Evolutionary conservation across 805 yeast genomes (phyloP), one percentile per base, ranked within the genome.

Genomic region (Lachancea thermotolerans): DNA sequence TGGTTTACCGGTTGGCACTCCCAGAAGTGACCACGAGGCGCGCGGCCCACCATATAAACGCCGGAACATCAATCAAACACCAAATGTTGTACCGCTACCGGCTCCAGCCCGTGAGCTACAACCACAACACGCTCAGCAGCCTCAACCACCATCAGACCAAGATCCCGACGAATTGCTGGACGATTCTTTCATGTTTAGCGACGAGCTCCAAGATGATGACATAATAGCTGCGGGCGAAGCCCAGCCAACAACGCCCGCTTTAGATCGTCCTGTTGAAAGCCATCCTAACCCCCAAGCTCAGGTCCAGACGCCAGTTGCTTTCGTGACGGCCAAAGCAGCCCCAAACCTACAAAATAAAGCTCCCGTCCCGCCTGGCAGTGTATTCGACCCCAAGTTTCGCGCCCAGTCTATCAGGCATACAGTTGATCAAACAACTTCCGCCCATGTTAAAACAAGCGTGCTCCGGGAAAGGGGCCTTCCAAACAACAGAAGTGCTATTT

Each of bases 271-370:
- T 4, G 25, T 27, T 7, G 5, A 12, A 4, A 11, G 18, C 29
- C 33, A 9, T 38, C 41, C 28, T 31, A 10, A 14, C 41, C 21
- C 28, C 35, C 35, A 18, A 2, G 3, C 36, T 15, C 40, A 32
- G 31, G 28, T n/a, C n/a, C 25, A 25, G 35, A n/a, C 35, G 37
- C 46, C n/a, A 11, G 66, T 68, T 15, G 59, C 74, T 1, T 82
- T 82, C 65, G 82, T 81, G 34, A 75, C 81, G 43, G 87, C 89
- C 1, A 77, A 76, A 51, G 77, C 75, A 9, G 89, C 89, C 0
- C 76, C 75, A 31, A 66, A 73, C 9, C 62, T 82, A 8, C 81
- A 75, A 49, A 67, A 69, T 21, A 72, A 72, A 44, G 62, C 70
- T 0, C 56, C 67, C 2, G 57, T 70, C 10, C 56, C 70, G 3